Evolutionary conservation across 2,329 filamentous ascomycete species (phyloP).

Genomic region (Aspergillus clavatus): DNA sequence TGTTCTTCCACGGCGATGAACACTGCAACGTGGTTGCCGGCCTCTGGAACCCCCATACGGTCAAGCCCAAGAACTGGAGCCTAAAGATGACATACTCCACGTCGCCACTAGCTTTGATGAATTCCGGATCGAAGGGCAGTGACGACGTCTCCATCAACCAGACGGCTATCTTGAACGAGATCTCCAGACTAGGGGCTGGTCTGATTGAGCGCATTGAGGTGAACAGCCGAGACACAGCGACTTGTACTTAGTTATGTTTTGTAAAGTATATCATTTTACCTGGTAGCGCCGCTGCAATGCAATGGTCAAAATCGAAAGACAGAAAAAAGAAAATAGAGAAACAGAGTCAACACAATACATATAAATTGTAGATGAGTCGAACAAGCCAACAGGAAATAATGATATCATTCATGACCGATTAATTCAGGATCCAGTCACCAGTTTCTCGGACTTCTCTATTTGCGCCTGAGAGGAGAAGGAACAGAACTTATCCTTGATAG

Average conservation of each 20-base stretch:
- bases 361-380: constrained; percentile 13
- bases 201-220: constrained; percentile 65
- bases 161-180: constrained; percentile 40
- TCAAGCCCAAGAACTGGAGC: constrained; percentile 29
- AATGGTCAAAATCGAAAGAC: constrained; percentile 8
- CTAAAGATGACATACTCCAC: constrained; percentile 38
- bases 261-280: constrained; percentile 12
- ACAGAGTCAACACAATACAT: constrained; percentile 9
- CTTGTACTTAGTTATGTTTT: constrained; percentile 10
- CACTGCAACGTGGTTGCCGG: constrained; percentile 57
- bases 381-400: constrained; percentile 16
- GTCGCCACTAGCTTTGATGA: constrained; percentile 15
- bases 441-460: constrained; percentile 42
- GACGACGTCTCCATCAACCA: constrained; percentile 35
- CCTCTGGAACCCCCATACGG: constrained; percentile 57
- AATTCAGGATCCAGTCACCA: constrained; percentile 28
- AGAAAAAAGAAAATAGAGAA: background rate
- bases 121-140: constrained; percentile 9
- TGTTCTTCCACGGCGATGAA: constrained; percentile 71
- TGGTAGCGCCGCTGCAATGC: constrained; percentile 32
- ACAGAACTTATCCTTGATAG: constrained; percentile 90
- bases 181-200: constrained; percentile 51
- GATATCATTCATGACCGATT: constrained; percentile 11
- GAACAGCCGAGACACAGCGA: constrained; percentile 20
- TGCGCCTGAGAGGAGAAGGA: constrained; percentile 72